Conservation (phyloP, 768 basidiomycete species). For the Infundibulicybe gibba region DNA sequence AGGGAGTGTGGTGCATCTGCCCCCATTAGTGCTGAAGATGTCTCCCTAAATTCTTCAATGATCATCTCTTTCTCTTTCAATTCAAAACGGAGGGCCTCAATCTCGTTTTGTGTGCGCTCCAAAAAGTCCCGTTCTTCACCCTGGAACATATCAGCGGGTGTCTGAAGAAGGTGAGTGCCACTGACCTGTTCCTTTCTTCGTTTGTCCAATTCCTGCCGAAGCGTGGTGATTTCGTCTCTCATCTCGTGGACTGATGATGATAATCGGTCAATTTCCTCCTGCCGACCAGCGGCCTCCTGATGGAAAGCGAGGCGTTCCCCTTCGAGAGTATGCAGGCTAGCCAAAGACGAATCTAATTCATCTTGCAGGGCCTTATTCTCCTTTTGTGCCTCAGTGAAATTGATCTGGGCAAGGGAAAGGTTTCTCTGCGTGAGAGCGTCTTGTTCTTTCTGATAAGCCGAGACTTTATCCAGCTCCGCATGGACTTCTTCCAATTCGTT, state of each 20-base stretch:
- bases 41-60: constrained; percentile 51
- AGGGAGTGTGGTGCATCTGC: constrained; percentile 47
- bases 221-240: constrained; percentile 47
- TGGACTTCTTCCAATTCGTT: constrained; percentile 43
- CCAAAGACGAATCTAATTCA: constrained; percentile 52
- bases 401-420: constrained; percentile 43
- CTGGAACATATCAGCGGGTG: constrained; percentile 18
- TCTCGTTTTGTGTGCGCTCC: constrained; percentile 60
- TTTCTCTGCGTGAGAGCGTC: constrained; percentile 44
- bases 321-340: constrained; percentile 57
- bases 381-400: constrained; percentile 55
- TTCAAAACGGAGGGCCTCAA: constrained; percentile 66
- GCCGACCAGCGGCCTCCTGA: constrained; percentile 48
- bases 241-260: constrained; percentile 39
- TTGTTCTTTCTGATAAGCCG: constrained; percentile 39
- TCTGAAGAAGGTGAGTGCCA: constrained; percentile 2
- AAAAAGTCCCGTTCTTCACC: constrained; percentile 66
- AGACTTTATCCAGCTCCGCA: constrained; percentile 44
- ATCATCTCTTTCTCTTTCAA: constrained; percentile 63
- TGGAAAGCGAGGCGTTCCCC: constrained; percentile 58
- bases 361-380: constrained; percentile 60
- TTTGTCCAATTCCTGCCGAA: constrained; percentile 53
- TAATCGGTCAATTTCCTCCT: constrained; percentile 59
- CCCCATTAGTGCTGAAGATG: constrained; percentile 32
- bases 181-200: constrained; percentile 32